These are phyloP conservation scores for Malassezia arunalokei DNA, from an alignment of 1,284 basidiomycete species.

Conservation along the genomic window DNA sequence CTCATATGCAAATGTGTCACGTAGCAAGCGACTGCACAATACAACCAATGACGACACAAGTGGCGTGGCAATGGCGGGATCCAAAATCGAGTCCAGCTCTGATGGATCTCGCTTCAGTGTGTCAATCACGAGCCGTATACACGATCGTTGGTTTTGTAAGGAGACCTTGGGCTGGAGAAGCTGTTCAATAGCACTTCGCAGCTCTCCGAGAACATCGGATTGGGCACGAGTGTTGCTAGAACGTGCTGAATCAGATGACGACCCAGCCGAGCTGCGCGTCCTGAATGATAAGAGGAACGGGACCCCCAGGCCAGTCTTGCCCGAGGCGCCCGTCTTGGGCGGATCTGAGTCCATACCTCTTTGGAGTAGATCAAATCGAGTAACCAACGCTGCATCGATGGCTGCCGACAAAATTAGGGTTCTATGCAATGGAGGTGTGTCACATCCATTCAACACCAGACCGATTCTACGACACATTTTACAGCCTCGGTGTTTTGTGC, in stretches of 20 bases:
- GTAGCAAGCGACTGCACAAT: constrained; percentile 11
- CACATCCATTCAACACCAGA: background rate
- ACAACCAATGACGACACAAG: constrained; percentile 13
- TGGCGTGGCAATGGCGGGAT: background rate
- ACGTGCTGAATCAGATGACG: background rate
- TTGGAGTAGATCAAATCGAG: too few relatives aligned
- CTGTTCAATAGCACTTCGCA: constrained; percentile 6
- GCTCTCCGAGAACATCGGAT: background rate
- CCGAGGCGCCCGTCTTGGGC: background rate
- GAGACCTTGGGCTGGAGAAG: constrained; percentile 1
- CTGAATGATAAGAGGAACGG: constrained; percentile 18
- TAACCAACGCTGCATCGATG: too few relatives aligned
- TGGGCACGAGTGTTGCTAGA: background rate
- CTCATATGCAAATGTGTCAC: background rate
- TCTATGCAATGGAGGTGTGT: constrained; percentile 8
- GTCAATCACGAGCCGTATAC: background rate
- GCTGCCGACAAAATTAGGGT: too few relatives aligned
- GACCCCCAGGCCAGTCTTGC: constrained; percentile 11
- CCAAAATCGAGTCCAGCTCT: background rate
- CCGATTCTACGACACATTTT: background rate
- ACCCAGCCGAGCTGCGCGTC: background rate
- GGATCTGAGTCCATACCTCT: background rate
- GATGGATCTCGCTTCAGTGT: background rate
- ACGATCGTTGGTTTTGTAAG: background rate
- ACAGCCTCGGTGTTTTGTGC: background rate